Percentiles rank a stretch among this genome's conserved stretches.
These are phyloP conservation scores for Clausena lansium DNA, from an alignment of 345 rosid species.

Conservation along the genomic window DNA sequence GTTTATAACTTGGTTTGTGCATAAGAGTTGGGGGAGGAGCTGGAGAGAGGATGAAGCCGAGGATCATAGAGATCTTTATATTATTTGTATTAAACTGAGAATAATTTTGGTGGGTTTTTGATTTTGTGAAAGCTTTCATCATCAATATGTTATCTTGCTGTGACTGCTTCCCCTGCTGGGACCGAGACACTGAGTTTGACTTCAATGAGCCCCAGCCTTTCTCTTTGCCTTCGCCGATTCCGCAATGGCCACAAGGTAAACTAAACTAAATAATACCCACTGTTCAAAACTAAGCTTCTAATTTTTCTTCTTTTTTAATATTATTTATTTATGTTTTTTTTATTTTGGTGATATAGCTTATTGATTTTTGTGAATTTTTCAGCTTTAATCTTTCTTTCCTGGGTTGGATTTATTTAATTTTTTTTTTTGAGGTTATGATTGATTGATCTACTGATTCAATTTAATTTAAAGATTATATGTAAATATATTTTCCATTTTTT, in stretches of 20 bases:
- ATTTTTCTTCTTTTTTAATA: not conserved
- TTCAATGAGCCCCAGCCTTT: slow-evolving; percentile 40
- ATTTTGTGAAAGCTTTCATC: slow-evolving; percentile 7
- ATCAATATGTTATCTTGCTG: slow-evolving; percentile 52
- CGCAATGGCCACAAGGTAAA: slow-evolving; percentile 73
- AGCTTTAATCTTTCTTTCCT: not conserved
- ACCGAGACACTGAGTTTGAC: slow-evolving; percentile 26
- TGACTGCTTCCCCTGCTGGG: slow-evolving; percentile 57
- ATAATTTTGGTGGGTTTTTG: slow-evolving; percentile 29
- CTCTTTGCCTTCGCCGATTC: slow-evolving; percentile 67
- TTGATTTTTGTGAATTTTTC: not conserved
- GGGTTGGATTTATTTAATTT: not conserved
- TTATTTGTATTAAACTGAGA: too few relatives aligned
- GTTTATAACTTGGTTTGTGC: not conserved
- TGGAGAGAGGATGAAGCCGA: slow-evolving; percentile 7
- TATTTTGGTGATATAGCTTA: not conserved
- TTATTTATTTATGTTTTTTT: not conserved
- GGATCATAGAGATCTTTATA: too few relatives aligned
- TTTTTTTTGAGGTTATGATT: not conserved
- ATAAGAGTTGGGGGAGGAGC: not conserved
- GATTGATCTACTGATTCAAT: not conserved
- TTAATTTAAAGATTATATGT: not conserved
- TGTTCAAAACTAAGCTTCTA: not conserved
- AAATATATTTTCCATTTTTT: not conserved
- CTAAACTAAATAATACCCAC: slow-evolving; percentile 4